Evolutionary conservation across 495 filamentous ascomycete genomes (phyloP).

Genomic region (Daldinia decipiens): DNA sequence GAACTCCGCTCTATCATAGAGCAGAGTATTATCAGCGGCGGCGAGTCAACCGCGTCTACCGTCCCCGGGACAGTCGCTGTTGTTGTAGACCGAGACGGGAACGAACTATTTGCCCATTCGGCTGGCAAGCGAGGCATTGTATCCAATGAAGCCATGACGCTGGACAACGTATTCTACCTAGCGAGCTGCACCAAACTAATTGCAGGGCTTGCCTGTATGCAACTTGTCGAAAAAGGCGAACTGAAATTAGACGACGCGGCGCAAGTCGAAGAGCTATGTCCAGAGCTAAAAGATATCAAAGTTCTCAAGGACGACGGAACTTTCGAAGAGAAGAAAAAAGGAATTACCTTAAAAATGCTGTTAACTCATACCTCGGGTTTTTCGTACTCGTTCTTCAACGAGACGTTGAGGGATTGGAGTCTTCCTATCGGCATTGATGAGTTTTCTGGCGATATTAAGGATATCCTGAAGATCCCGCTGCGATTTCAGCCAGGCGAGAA

Average conservation of each 20-base stretch:
- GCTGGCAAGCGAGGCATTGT: constrained; percentile 56
- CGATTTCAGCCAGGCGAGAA: constrained; percentile 66
- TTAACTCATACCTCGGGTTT: constrained; percentile 68
- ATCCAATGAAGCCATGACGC: constrained; percentile 55
- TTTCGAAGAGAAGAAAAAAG: constrained; percentile 61
- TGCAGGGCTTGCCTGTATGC: constrained; percentile 67
- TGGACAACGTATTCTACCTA: constrained; percentile 67
- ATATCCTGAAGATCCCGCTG: constrained; percentile 57
- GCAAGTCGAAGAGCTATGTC: constrained; percentile 57
- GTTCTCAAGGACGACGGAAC: constrained; percentile 59
- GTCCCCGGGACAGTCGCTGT: constrained; percentile 61
- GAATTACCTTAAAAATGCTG: constrained; percentile 71
- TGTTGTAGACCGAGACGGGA: constrained; percentile 60
- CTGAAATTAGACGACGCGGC: constrained; percentile 63
- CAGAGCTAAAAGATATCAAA: constrained; percentile 62
- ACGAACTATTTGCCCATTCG: constrained; percentile 59
- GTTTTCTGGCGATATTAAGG: constrained; percentile 58
- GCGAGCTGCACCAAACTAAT: constrained; percentile 70
- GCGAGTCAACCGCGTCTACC: constrained; percentile 30
- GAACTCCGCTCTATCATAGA: constrained; percentile 35
- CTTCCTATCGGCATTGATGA: constrained; percentile 64
- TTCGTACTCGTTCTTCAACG: constrained; percentile 64
- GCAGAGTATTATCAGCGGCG: constrained; percentile 13
- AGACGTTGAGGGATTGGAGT: constrained; percentile 57
- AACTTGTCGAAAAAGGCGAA: constrained; percentile 66